phyloP scores from a whole-genome alignment of 257 asterid genomes.

The Solanum virginianum region DNA sequence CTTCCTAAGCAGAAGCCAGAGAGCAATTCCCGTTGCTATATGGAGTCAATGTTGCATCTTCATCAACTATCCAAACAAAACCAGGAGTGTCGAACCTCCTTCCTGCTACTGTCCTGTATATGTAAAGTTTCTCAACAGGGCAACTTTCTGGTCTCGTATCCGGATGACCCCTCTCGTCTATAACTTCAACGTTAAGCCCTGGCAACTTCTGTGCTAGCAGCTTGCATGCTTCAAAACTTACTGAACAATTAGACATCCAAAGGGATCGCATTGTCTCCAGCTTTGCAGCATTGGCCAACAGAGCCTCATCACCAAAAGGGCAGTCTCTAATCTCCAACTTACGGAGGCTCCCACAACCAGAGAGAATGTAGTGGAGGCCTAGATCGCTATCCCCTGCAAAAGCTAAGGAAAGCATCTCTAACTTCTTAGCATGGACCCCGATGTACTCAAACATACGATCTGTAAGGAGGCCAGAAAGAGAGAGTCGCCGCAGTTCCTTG shows the following conservation, averaged over 20 bases:
- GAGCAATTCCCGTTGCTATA: not conserved
- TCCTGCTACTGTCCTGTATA: not conserved
- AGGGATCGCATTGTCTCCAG: not conserved
- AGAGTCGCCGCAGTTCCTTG: not conserved
- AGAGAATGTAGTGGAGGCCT: constrained; percentile 3
- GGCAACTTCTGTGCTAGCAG: not conserved
- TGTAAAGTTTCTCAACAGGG: not conserved
- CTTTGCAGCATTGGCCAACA: not conserved
- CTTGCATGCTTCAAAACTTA: not conserved
- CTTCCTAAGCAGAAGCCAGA: not conserved
- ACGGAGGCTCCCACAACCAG: constrained; percentile 3
- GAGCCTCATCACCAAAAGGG: not conserved
- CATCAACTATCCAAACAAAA: constrained; percentile 10
- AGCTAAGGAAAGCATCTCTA: not conserved
- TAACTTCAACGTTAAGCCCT: not conserved
- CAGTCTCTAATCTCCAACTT: not conserved
- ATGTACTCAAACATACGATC: not conserved
- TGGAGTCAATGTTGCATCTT: not conserved
- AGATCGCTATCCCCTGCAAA: not conserved
- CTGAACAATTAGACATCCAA: not conserved
- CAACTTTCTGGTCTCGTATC: not conserved
- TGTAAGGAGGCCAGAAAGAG: not conserved
- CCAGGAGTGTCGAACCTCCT: constrained; percentile 1
- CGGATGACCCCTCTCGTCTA: not conserved
- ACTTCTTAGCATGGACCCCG: not conserved